Evolutionary conservation across 257 asterid species (phyloP).

Genomic region (Nemophila menziesii): DNA sequence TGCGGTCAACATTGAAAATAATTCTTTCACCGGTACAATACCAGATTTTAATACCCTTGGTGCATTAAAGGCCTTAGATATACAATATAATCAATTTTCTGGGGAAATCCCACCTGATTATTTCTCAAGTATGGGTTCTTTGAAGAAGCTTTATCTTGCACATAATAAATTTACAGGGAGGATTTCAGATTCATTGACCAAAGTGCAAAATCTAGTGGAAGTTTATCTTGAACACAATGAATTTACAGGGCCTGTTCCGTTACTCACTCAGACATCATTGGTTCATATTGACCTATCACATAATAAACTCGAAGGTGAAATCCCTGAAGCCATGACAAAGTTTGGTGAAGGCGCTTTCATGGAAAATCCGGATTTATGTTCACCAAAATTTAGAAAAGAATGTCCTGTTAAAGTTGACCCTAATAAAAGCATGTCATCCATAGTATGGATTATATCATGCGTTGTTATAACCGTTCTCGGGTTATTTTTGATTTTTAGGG

Average conservation of each 20-base stretch:
- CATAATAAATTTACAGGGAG: conserved; percentile 45
- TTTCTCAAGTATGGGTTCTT: conserved; percentile 37
- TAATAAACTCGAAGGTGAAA: conserved; percentile 60
- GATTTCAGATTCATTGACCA: conserved; percentile 41
- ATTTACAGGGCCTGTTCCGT: conserved; percentile 54
- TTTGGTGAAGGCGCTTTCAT: conserved; percentile 34
- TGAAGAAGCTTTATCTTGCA: conserved; percentile 40
- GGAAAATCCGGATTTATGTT: conserved; percentile 55
- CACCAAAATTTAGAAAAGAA: conserved; percentile 22
- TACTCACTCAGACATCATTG: conserved; percentile 29
- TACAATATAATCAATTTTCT: conserved; percentile 34
- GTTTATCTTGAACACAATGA: conserved; percentile 34
- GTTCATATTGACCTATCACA: conserved; percentile 23
- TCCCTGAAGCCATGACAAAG: conserved; percentile 41
- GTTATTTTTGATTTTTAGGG: conserved; percentile 36
- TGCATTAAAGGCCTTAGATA: conserved; percentile 35
- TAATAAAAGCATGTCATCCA: conserved; percentile 3
- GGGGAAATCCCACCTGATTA: conserved; percentile 44
- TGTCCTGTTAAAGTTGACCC: conserved; percentile 19
- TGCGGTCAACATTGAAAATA: conserved; percentile 40
- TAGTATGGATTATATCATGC: conserved; percentile 48
- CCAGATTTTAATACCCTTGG: conserved; percentile 47
- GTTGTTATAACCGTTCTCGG: conserved; percentile 41
- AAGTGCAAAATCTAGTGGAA: conserved; percentile 22
- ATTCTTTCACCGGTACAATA: conserved; percentile 41